These are phyloP conservation scores for Biancaea sappan DNA, from an alignment of 306 rosid genomes.

Conservation along the genomic window DNA sequence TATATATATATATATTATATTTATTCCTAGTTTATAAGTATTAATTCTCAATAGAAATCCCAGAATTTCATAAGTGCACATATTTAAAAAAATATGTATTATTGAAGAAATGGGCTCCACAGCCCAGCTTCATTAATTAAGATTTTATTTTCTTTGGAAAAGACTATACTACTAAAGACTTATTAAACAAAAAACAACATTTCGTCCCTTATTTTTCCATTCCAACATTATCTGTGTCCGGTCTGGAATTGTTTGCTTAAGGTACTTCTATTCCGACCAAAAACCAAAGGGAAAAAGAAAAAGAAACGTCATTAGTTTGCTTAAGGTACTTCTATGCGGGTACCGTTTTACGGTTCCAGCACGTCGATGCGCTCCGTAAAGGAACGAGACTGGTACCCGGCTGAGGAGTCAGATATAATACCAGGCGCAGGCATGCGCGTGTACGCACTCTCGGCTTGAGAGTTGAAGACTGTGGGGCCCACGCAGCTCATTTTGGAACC, in stretches of 20 bases:
- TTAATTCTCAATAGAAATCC: conserved; percentile 17
- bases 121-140: no score
- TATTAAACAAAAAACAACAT: conserved; percentile 32
- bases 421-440: conserved; percentile 30
- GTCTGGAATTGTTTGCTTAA: not conserved
- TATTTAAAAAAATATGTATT: conserved; percentile 29
- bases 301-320: no score
- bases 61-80: conserved; percentile 38
- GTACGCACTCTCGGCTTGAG: not conserved
- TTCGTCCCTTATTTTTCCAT: not conserved
- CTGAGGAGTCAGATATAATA: not conserved
- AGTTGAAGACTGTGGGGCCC: not conserved
- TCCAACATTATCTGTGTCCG: no score
- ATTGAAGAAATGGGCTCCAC: not conserved
- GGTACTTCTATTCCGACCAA: no score
- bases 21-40: not conserved
- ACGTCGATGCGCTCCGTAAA: not conserved
- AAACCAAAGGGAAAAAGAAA: no score
- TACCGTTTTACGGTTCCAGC: no score
- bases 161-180: no score
- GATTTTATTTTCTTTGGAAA: no score
- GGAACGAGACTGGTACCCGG: not conserved
- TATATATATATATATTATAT: no score
- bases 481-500: not conserved
- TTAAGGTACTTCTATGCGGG: no score